Evolutionary conservation across 768 basidiomycete genomes (phyloP).

Genomic region (Scleroderma bovista): DNA sequence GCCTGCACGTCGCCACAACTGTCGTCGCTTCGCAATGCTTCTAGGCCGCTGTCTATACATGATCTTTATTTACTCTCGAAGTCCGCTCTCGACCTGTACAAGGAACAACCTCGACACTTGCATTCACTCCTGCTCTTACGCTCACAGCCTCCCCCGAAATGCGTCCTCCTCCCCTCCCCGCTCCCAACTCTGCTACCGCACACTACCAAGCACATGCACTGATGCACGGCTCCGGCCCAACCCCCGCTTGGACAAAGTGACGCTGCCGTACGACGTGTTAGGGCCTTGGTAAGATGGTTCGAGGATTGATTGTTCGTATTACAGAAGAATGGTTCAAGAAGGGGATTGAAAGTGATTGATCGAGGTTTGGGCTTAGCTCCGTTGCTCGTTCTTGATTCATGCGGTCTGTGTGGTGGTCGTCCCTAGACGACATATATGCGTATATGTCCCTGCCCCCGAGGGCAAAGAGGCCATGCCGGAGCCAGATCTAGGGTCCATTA

Average conservation of each 20-base stretch:
- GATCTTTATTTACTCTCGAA: not conserved
- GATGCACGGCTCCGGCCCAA: slow-evolving; percentile 67
- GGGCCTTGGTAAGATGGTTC: slow-evolving; percentile 64
- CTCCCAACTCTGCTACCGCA: slow-evolving; percentile 71
- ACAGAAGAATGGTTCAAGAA: slow-evolving; percentile 10
- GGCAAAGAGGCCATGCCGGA: no score
- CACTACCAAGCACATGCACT: slow-evolving; percentile 58
- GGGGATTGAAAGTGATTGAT: no score
- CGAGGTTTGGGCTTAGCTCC: no score
- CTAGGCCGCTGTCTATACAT: slow-evolving; percentile 8
- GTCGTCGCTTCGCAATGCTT: slow-evolving; percentile 28
- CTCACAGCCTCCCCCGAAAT: slow-evolving; percentile 65
- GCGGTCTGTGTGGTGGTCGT: no score
- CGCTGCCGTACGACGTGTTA: slow-evolving; percentile 61
- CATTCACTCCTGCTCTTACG: slow-evolving; percentile 19
- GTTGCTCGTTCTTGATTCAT: no score
- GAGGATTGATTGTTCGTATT: slow-evolving; percentile 67
- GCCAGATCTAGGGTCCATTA: no score
- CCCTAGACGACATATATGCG: no score
- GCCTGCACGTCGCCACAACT: slow-evolving; percentile 51
- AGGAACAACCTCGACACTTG: not conserved
- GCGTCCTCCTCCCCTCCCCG: slow-evolving; percentile 38
- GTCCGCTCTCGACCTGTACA: no score
- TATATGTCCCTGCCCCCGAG: no score
- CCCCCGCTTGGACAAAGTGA: slow-evolving; percentile 66